These are phyloP conservation scores for Vicia faba DNA, from an alignment of 306 rosid species.

Conservation along the genomic window DNA sequence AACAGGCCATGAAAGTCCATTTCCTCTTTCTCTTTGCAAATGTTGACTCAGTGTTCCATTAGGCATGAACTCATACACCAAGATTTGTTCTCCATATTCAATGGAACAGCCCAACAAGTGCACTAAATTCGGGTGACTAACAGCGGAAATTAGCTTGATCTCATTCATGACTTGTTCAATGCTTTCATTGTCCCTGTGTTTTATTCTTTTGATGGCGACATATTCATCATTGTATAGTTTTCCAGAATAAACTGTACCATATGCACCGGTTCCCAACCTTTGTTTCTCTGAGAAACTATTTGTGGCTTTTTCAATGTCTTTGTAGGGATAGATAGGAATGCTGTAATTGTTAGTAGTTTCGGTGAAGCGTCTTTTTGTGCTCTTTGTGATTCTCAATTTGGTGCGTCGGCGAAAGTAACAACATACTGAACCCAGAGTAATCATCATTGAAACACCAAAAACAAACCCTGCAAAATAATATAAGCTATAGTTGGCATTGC, in stretches of 20 bases:
- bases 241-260: slow-evolving; percentile 87
- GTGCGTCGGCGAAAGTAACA: slow-evolving; percentile 63
- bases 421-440: slow-evolving; percentile 51
- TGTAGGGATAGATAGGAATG: slow-evolving; percentile 71
- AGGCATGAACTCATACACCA: slow-evolving; percentile 91
- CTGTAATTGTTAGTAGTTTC: slow-evolving; percentile 76
- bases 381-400: slow-evolving; percentile 55
- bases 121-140: slow-evolving; percentile 81
- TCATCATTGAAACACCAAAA: slow-evolving; percentile 54
- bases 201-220: slow-evolving; percentile 85
- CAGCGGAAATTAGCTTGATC: slow-evolving; percentile 78
- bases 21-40: slow-evolving; percentile 73
- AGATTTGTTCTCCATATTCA: slow-evolving; percentile 73
- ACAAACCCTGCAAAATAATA: slow-evolving; percentile 50
- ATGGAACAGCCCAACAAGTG: slow-evolving; percentile 86
- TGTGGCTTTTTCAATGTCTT: slow-evolving; percentile 84
- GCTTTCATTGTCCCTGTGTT: slow-evolving; percentile 67
- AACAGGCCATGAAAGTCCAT: slow-evolving; percentile 76
- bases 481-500: not conserved
- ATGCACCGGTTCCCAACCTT: slow-evolving; percentile 83
- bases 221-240: slow-evolving; percentile 64
- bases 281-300: slow-evolving; percentile 79
- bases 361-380: slow-evolving; percentile 69
- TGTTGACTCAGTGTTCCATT: slow-evolving; percentile 86
- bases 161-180: slow-evolving; percentile 84